Percentiles rank a stretch among this genome's conserved stretches.
phyloP scores from a whole-genome alignment of 2,329 filamentous ascomycete species.

The Clarireedia homoeocarpa region DNA sequence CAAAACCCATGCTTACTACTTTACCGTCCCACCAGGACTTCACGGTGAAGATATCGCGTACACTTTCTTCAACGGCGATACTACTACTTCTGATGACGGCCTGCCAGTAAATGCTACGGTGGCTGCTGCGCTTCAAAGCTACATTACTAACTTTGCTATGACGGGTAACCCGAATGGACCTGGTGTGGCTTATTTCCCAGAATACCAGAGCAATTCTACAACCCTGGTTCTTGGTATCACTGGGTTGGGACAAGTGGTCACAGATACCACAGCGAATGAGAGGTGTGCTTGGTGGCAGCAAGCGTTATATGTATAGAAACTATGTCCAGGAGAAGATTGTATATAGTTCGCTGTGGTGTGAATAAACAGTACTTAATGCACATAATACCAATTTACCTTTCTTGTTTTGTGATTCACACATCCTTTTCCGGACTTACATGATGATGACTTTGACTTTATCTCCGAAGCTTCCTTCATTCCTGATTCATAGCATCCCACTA shows the following conservation, averaged over 20 bases:
- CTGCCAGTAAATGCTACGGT: conserved; percentile 26
- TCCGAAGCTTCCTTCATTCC: no score
- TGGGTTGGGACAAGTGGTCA: conserved; percentile 12
- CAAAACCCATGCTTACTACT: conserved; percentile 43
- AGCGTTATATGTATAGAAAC: conserved; percentile 11
- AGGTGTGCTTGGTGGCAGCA: conserved; percentile 31
- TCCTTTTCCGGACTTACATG: no score
- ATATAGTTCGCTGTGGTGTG: background rate
- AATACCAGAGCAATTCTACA: conserved; percentile 17
- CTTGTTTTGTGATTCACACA: no score
- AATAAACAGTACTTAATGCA: background rate
- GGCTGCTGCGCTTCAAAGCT: conserved; percentile 31
- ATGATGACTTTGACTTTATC: no score
- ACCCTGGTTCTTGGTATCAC: conserved; percentile 12
- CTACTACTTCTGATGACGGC: conserved; percentile 18
- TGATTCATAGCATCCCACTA: no score
- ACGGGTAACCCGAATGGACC: conserved; percentile 28
- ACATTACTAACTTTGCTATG: conserved; percentile 30
- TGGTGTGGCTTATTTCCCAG: conserved; percentile 17
- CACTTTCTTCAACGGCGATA: conserved; percentile 41
- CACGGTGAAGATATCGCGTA: conserved; percentile 46
- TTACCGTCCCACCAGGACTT: conserved; percentile 42
- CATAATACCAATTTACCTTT: no score
- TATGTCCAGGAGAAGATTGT: background rate
- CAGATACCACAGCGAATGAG: conserved; percentile 25